Base-by-base conservation (phyloP, 768 basidiomycete genomes). In the Suillus weaverae region DNA sequence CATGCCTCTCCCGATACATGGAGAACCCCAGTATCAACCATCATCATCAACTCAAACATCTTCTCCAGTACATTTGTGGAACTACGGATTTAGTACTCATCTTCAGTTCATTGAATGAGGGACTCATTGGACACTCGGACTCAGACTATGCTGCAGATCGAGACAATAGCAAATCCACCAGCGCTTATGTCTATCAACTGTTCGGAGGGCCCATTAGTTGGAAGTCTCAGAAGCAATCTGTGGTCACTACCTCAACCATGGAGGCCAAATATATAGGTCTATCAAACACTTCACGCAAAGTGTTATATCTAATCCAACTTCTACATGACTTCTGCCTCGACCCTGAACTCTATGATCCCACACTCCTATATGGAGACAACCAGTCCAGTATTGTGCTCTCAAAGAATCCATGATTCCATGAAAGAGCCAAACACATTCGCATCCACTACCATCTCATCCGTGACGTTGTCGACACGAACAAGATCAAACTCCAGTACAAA, bases 361-460 rank as follows among this genome's bases (percentile, higher is more conserved):
- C 64, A 1, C 48, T 54, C 18, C 61, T 77, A 30, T 67, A 69
- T 22, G 64, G 65, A 22, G 77, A 80, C 64, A 81, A 81, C 56
- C 71, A 76, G 32, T 63, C 70, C 7, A 69, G 78, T 3, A 69
- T 76, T 18, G 48, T 62, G 5, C 60, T 77, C 38, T 61, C 72
- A 0, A 66, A 71, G 35, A 69, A 76, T 36, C 70, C 75, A 8
- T 46, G 60, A 7, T 72, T 70, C 62, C 79, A 80, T 60, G 57
- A 70, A 13, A 44, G 73, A 10, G 67, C 77, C 0, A 79, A 79
- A 56, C 79, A 81, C 61, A 71, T 79, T 14, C 65, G 67, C 4
- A 70, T 75, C 61, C 77, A 80, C 61, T 77, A 70, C 43, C 65
- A 77, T 70, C 68, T 72, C 65, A 68, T 60, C 22, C 67, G 73